Conservation (phyloP, 1,284 basidiomycete genomes). For the Anthracocystis setariae region DNA sequence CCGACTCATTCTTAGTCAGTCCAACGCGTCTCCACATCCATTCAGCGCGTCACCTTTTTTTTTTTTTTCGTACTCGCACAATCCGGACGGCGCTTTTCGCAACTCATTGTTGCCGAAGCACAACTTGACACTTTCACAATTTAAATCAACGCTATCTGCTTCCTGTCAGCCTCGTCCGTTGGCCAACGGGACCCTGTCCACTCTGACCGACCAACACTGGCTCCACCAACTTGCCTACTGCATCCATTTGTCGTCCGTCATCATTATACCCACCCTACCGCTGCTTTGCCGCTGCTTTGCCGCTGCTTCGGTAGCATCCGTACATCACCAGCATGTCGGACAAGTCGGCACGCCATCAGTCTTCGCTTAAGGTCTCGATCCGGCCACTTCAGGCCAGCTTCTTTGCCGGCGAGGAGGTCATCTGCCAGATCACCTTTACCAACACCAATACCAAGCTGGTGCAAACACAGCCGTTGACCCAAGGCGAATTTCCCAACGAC, state of each 20-base stretch:
- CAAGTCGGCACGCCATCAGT: slow-evolving; percentile 8
- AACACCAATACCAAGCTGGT: slow-evolving; percentile 74
- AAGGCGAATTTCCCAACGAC: slow-evolving; percentile 27
- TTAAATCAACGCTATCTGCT: no score
- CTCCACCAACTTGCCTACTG: no score
- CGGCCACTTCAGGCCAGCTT: slow-evolving; percentile 85
- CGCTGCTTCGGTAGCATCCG: background rate
- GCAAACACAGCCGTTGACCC: slow-evolving; percentile 70
- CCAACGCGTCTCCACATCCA: no score
- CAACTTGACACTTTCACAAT: background rate
- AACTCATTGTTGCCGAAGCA: no score
- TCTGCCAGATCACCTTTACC: slow-evolving; percentile 84
- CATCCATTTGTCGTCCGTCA: background rate
- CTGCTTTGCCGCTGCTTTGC: no score
- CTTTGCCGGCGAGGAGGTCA: slow-evolving; percentile 89
- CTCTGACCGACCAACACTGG: no score
- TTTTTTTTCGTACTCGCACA: no score
- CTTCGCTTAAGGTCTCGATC: slow-evolving; percentile 69
- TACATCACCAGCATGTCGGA: slow-evolving; percentile 16
- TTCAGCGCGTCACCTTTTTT: no score
- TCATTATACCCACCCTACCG: background rate
- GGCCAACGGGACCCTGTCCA: slow-evolving; percentile 2
- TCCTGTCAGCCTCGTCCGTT: background rate
- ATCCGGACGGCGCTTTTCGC: no score
- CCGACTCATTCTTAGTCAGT: no score